Evolutionary conservation across 106 monocot species (phyloP).

Genomic region (Cymbidium sinense): DNA sequence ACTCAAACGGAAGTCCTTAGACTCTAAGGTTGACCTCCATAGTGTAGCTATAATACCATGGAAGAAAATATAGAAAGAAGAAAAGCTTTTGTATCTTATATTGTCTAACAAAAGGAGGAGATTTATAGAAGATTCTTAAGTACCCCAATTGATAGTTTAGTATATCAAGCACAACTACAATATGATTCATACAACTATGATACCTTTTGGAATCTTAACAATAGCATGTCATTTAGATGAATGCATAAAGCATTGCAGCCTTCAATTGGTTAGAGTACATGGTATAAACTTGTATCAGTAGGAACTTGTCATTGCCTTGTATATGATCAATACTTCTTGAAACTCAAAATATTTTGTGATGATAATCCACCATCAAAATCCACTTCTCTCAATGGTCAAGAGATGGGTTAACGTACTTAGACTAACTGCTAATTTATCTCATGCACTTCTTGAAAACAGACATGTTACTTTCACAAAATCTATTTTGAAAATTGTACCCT

Average conservation of each 20-base stretch:
- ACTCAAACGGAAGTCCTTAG: no score
- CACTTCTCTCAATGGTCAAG: not conserved
- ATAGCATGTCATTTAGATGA: not conserved
- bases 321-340: no score
- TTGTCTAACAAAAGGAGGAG: no score
- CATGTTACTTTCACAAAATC: not conserved
- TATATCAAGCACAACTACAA: no score
- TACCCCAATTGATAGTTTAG: no score
- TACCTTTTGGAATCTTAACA: no score
- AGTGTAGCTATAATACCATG: no score
- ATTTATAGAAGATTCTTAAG: no score
- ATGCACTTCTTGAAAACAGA: not conserved
- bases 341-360: not conserved
- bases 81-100: no score
- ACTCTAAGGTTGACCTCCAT: no score
- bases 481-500: not conserved
- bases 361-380: not conserved
- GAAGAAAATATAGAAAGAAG: no score
- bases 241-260: not conserved
- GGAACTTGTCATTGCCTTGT: not conserved
- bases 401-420: not conserved
- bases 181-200: no score
- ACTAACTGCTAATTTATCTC: not conserved
- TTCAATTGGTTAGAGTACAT: not conserved
- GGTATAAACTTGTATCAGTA: not conserved